phyloP scores from a whole-genome alignment of 768 basidiomycete species.

The Lactifluus volemus region DNA sequence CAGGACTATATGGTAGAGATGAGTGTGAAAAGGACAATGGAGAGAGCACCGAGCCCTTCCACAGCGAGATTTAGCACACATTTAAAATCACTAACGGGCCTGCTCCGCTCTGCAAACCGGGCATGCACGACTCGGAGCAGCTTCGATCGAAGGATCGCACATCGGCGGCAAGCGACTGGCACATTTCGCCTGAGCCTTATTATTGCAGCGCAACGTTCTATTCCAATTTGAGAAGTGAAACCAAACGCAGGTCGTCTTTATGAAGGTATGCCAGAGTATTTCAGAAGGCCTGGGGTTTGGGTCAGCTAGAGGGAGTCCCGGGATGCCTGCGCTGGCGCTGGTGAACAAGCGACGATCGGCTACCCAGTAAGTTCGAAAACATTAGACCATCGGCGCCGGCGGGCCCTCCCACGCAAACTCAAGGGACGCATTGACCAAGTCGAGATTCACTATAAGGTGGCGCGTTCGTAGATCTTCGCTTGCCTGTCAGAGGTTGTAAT shows the following conservation, averaged over 20 bases:
- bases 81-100: no score
- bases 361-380: conserved; percentile 13
- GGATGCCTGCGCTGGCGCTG: not conserved
- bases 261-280: conserved; percentile 70
- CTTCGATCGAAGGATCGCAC: no score
- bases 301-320: conserved; percentile 22
- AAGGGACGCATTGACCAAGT: conserved; percentile 32
- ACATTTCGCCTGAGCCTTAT: conserved; percentile 80
- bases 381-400: conserved; percentile 16
- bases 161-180: conserved; percentile 55
- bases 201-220: conserved; percentile 50
- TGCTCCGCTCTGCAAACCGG: no score
- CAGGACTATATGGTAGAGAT: no score
- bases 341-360: not conserved
- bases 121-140: no score
- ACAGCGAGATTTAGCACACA: no score
- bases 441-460: conserved; percentile 35
- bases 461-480: conserved; percentile 71
- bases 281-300: conserved; percentile 34
- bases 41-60: no score
- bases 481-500: conserved; percentile 87
- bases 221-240: conserved; percentile 11
- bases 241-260: conserved; percentile 75
- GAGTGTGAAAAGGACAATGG: no score
- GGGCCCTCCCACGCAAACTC: not conserved